Evolutionary conservation across 148 eudicot species (phyloP).

Genomic region (Talinum fruticosum): DNA sequence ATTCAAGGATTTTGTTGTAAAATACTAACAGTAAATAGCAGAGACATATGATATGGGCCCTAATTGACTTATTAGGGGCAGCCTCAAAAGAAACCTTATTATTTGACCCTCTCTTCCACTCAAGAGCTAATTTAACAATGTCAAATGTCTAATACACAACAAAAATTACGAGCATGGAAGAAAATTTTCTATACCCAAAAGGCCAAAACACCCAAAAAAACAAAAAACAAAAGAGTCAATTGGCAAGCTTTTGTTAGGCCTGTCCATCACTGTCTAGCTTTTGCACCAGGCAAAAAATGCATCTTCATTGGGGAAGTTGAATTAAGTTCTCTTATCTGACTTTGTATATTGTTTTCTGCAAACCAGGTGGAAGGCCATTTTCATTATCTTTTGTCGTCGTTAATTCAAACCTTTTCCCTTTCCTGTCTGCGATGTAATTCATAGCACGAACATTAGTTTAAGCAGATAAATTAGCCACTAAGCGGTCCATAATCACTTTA

Average conservation of each 20-base stretch:
- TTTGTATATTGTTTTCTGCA: neutral
- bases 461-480: slow-evolving; percentile 21
- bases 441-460: slow-evolving; percentile 16
- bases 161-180: too few relatives aligned
- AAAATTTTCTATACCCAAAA: too few relatives aligned
- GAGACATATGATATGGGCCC: too few relatives aligned
- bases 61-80: too few relatives aligned
- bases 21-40: too few relatives aligned
- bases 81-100: too few relatives aligned
- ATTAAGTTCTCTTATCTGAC: neutral
- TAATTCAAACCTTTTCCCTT: neutral
- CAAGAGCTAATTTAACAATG: too few relatives aligned
- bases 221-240: neutral
- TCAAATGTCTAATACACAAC: too few relatives aligned
- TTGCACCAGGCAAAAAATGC: neutral
- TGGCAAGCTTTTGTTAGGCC: slow-evolving; percentile 18
- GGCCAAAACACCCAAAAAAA: too few relatives aligned
- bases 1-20: too few relatives aligned
- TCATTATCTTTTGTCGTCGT: neutral
- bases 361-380: slow-evolving; percentile 5
- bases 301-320: neutral
- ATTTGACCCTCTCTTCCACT: too few relatives aligned
- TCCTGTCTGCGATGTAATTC: slow-evolving; percentile 11
- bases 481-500: slow-evolving; percentile 13
- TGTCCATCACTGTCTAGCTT: neutral